These are phyloP conservation scores for Chlamydomonas sphaeroides DNA, from an alignment of 139 green algal species.

Conservation along the genomic window DNA sequence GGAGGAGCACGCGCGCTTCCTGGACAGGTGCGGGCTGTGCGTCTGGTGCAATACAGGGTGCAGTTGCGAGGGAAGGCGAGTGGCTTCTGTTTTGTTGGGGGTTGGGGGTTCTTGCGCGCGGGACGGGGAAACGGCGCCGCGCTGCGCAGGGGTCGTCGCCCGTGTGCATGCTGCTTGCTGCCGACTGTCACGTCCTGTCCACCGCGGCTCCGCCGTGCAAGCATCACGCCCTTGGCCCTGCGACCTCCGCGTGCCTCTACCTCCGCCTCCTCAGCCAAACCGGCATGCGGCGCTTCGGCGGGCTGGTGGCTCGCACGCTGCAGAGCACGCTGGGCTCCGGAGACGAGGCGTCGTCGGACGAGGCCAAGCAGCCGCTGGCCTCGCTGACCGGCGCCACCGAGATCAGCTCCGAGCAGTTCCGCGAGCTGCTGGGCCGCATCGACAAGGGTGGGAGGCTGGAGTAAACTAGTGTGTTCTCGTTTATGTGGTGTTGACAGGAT, in stretches of 20 bases:
- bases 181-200: too few species aligned
- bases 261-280: conserved; percentile 2
- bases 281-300: conserved; percentile 45
- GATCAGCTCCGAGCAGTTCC: conserved; percentile 78
- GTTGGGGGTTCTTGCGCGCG: not conserved
- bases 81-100: not conserved
- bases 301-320: conserved; percentile 40
- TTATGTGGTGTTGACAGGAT: too few species aligned
- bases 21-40: conserved; percentile 78
- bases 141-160: not conserved
- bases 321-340: not conserved
- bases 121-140: too few species aligned
- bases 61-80: conserved; percentile 33
- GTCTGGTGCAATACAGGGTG: too few species aligned
- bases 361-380: not conserved
- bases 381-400: not conserved
- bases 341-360: not conserved
- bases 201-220: not conserved
- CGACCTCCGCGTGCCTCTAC: not conserved
- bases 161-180: too few species aligned
- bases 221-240: not conserved
- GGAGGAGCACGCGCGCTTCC: conserved; percentile 80
- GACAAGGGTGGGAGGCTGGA: conserved; percentile 50
- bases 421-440: conserved; percentile 76
- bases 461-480: not conserved